Conservation (phyloP, 148 eudicot genomes). For the Talinum fruticosum region DNA sequence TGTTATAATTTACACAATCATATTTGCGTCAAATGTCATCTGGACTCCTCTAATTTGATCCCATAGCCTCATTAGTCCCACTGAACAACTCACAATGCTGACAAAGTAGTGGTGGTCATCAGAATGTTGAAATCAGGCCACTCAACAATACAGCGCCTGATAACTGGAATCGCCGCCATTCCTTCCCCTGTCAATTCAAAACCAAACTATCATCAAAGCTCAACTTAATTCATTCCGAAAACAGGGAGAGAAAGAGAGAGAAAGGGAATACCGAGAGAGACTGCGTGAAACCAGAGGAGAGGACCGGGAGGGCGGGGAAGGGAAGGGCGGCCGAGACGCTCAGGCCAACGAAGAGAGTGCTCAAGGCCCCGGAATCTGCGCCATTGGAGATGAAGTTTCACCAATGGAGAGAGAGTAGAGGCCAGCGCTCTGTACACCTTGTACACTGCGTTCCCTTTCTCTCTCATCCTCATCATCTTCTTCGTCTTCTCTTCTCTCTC, state of each 20-base stretch:
- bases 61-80: background rate
- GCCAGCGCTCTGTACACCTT: slow-evolving; percentile 55
- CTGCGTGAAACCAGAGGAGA: slow-evolving; percentile 93
- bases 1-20: background rate
- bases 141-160: slow-evolving; percentile 51
- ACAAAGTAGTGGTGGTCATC: slow-evolving; percentile 76
- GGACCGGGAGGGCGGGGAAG: slow-evolving; percentile 68
- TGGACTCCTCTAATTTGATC: background rate
- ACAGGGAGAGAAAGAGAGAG: background rate
- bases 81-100: slow-evolving; percentile 67
- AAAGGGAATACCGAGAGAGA: slow-evolving; percentile 62
- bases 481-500: background rate
- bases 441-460: slow-evolving; percentile 56
- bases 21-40: background rate
- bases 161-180: slow-evolving; percentile 77
- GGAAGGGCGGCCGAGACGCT: slow-evolving; percentile 81
- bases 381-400: slow-evolving; percentile 64
- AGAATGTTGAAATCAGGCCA: slow-evolving; percentile 75
- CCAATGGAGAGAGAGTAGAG: slow-evolving; percentile 55
- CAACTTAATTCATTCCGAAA: background rate
- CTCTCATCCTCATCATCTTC: slow-evolving; percentile 29
- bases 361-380: slow-evolving; percentile 72
- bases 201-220: background rate
- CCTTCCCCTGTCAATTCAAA: slow-evolving; percentile 64
- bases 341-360: slow-evolving; percentile 71